Conservation (phyloP, 208 protist genomes). For the Trypanosoma lewisi region DNA sequence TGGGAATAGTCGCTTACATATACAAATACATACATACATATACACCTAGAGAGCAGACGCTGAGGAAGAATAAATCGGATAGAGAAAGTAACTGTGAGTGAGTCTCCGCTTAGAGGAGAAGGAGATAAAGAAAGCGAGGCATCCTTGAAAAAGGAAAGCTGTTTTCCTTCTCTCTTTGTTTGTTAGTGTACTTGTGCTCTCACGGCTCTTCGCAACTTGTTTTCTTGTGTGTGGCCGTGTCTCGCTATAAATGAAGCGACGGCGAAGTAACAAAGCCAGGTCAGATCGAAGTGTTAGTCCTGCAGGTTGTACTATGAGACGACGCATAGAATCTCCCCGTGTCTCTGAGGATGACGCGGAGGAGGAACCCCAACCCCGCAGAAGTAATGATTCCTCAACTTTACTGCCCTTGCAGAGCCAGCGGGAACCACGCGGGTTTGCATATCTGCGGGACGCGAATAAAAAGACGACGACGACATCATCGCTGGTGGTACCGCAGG, state of each 20-base stretch:
- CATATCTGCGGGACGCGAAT: conserved; percentile 9
- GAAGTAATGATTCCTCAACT: not conserved
- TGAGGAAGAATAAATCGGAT: too few relatives aligned
- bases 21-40: too few relatives aligned
- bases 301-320: not conserved
- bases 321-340: not conserved
- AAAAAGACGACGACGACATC: not conserved
- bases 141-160: too few relatives aligned
- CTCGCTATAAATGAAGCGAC: conserved; percentile 5
- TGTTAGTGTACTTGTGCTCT: not conserved
- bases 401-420: not conserved
- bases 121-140: too few relatives aligned
- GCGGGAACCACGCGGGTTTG: not conserved
- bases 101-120: too few relatives aligned
- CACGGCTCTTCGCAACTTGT: too few relatives aligned
- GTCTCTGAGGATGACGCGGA: not conserved
- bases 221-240: not conserved
- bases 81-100: too few relatives aligned
- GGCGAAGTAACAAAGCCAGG: not conserved
- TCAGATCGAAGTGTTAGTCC: not conserved
- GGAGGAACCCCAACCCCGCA: not conserved
- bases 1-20: not conserved
- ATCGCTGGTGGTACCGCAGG: not conserved
- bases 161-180: not conserved
- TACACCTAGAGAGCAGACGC: too few relatives aligned